A percentile compares a stretch with the other conserved stretches of the same genome.
Evolutionary conservation across 2,329 filamentous ascomycete species (phyloP).

Genomic region (Alternaria panax): DNA sequence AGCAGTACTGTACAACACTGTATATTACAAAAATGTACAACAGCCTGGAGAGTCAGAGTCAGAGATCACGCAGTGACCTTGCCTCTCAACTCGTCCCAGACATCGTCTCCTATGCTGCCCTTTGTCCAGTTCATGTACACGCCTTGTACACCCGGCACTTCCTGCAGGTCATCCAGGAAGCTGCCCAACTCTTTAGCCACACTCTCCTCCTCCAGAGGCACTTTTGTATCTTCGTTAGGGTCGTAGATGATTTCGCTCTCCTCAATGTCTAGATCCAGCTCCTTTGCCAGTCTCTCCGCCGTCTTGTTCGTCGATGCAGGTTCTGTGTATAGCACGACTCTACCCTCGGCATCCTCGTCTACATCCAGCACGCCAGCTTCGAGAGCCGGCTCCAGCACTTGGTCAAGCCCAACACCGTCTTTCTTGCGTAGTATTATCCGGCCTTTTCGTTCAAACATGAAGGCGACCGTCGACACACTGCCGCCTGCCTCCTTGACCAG

Average conservation of each 20-base stretch:
- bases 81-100: conserved; percentile 50
- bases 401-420: conserved; percentile 66
- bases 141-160: conserved; percentile 79
- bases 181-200: conserved; percentile 65
- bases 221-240: conserved; percentile 79
- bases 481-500: conserved; percentile 77
- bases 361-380: conserved; percentile 84
- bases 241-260: conserved; percentile 85
- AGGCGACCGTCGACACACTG: conserved; percentile 74
- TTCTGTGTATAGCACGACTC: conserved; percentile 74
- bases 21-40: not conserved
- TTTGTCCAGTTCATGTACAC: conserved; percentile 74
- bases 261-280: conserved; percentile 71
- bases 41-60: not conserved
- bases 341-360: conserved; percentile 71
- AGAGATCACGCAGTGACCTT: conserved; percentile 44
- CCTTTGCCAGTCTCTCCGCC: conserved; percentile 68
- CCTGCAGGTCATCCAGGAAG: conserved; percentile 67
- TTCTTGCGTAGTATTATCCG: conserved; percentile 72
- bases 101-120: conserved; percentile 48
- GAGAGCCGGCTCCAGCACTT: conserved; percentile 80
- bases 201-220: conserved; percentile 66
- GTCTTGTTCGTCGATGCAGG: conserved; percentile 70
- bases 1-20: conserved; percentile 31
- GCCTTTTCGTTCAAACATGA: conserved; percentile 85